Evolutionary conservation across 371 early-diverging fungal species (phyloP).

Genomic region (Rhizomucor miehei): DNA sequence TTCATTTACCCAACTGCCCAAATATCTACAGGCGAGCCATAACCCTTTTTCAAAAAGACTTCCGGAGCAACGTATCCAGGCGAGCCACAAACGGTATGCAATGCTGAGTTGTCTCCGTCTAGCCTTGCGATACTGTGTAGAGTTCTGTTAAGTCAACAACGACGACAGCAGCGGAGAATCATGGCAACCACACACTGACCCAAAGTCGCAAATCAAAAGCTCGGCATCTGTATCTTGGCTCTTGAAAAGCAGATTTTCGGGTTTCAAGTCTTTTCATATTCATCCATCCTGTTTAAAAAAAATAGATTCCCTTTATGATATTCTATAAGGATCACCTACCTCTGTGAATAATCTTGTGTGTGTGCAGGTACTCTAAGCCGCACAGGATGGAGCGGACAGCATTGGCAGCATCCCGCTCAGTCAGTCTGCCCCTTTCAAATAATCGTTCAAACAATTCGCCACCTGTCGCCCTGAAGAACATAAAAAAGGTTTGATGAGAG

Average conservation of each 20-base stretch:
- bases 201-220: slow-evolving; percentile 68
- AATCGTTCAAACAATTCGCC: slow-evolving; percentile 92
- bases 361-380: slow-evolving; percentile 76
- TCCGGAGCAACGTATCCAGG: slow-evolving; percentile 79
- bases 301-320: no score
- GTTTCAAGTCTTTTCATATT: slow-evolving; percentile 79
- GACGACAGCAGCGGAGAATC: not conserved
- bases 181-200: slow-evolving; percentile 26
- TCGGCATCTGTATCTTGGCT: slow-evolving; percentile 53
- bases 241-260: slow-evolving; percentile 77
- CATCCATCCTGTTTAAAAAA: not conserved
- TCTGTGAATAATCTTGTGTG: slow-evolving; percentile 69
- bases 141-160: not conserved
- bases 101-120: slow-evolving; percentile 40
- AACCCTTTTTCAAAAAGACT: slow-evolving; percentile 66
- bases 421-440: slow-evolving; percentile 77
- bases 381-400: slow-evolving; percentile 64
- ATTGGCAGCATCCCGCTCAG: slow-evolving; percentile 82
- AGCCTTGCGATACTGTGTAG: slow-evolving; percentile 52
- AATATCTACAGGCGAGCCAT: slow-evolving; percentile 81
- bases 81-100: slow-evolving; percentile 63
- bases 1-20: slow-evolving; percentile 64
- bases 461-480: slow-evolving; percentile 61
- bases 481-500: no score
- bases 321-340: no score